phyloP scores from a whole-genome alignment of 768 basidiomycete species.

The Boletellus ananiceps region DNA sequence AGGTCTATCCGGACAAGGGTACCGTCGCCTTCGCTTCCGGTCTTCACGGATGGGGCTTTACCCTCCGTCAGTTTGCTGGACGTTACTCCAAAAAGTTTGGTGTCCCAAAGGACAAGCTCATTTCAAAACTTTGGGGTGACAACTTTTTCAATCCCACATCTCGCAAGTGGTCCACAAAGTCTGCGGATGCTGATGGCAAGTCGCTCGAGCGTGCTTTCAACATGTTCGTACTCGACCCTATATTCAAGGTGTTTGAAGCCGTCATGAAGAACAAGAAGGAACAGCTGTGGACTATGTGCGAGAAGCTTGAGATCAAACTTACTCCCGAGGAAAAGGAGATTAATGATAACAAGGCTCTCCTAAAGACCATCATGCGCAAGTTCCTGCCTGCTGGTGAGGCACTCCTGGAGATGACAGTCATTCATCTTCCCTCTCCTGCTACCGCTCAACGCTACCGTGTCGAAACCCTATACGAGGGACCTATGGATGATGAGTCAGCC shows the following conservation, averaged over 20 bases:
- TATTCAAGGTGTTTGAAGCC: constrained; percentile 96
- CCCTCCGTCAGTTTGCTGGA: constrained; percentile 92
- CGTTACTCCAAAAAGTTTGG: constrained; percentile 98
- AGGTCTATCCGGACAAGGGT: constrained; percentile 97
- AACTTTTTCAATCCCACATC: constrained; percentile 98
- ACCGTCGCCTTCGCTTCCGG: constrained; percentile 99
- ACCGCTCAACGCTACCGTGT: constrained; percentile 99
- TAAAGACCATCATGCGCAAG: constrained; percentile 98
- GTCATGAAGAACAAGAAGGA: constrained; percentile 99
- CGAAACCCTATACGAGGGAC: constrained; percentile 98
- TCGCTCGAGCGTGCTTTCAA: constrained; percentile 98
- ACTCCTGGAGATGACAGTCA: constrained; percentile 99
- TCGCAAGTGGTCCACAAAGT: constrained; percentile 90
- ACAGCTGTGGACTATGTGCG: constrained; percentile 72
- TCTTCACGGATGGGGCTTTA: constrained; percentile 99
- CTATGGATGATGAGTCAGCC: constrained; percentile 99
- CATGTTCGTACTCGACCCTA: constrained; percentile 96
- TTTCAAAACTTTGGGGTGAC: constrained; percentile 97
- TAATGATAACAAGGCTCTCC: constrained; percentile 83
- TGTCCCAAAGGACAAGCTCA: constrained; percentile 98
- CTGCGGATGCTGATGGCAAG: constrained; percentile 74
- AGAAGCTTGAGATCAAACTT: constrained; percentile 94
- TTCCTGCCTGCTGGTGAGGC: constrained; percentile 99
- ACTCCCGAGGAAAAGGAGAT: constrained; percentile 84
- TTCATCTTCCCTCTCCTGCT: constrained; percentile 95